Evolutionary conservation across 257 asterid species (phyloP).

Genomic region (Petrea volubilis): DNA sequence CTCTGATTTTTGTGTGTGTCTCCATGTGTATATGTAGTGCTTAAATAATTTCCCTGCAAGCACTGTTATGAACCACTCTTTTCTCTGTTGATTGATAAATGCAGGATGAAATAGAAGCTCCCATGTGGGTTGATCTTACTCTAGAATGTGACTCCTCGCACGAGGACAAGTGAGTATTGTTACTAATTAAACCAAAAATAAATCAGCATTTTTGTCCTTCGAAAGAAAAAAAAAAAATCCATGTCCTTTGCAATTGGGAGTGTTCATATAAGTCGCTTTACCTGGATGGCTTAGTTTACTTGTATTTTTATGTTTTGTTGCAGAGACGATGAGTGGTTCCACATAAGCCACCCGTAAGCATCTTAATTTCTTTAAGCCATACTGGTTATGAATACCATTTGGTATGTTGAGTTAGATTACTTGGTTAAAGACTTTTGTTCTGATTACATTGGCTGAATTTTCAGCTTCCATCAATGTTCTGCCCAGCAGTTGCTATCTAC

Average conservation of each 20-base stretch:
- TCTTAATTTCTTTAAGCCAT: not conserved
- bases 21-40: not conserved
- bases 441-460: slow-evolving; percentile 17
- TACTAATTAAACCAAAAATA: not conserved
- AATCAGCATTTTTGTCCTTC: not conserved
- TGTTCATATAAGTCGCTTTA: not conserved
- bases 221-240: too few relatives aligned
- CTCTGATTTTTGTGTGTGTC: not conserved
- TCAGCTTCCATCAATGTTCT: slow-evolving; percentile 49
- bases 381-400: not conserved
- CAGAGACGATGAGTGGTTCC: slow-evolving; percentile 60
- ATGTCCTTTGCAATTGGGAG: not conserved
- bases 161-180: slow-evolving; percentile 36
- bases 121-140: slow-evolving; percentile 49
- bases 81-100: slow-evolving; percentile 11
- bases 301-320: slow-evolving; percentile 14
- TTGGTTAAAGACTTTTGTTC: not conserved
- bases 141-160: slow-evolving; percentile 35
- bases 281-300: not conserved
- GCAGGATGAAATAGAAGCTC: slow-evolving; percentile 59
- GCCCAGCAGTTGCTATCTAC: slow-evolving; percentile 31
- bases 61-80: not conserved
- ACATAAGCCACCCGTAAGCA: slow-evolving; percentile 45
- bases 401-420: not conserved
- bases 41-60: not conserved